Evolutionary conservation across 2,329 filamentous ascomycete species (phyloP).

Genomic region (Paecilomyces fulvus): DNA sequence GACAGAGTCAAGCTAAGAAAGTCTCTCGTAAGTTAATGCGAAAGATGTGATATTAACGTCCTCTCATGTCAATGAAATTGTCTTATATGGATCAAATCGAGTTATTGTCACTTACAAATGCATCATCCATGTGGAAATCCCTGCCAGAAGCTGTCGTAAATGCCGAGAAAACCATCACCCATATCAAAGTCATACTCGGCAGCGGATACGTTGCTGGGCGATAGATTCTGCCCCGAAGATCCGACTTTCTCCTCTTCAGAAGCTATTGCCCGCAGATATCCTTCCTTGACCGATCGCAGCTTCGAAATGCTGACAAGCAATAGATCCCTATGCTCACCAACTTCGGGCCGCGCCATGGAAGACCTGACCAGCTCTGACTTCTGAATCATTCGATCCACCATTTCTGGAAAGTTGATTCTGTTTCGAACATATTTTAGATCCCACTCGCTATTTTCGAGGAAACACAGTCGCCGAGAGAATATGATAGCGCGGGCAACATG

Average conservation of each 20-base stretch:
- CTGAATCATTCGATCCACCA: background rate
- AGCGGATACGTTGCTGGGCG: background rate
- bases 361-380: background rate
- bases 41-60: background rate
- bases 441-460: conserved; percentile 2
- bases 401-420: background rate
- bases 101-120: background rate
- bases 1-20: background rate
- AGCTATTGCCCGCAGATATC: background rate
- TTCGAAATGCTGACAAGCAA: background rate
- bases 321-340: background rate
- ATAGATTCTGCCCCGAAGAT: background rate
- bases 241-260: background rate
- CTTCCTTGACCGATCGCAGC: background rate
- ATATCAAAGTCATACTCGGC: background rate
- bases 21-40: background rate
- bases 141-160: background rate
- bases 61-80: background rate
- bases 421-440: conserved; percentile 1
- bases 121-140: background rate
- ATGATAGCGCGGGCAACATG: background rate
- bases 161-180: background rate
- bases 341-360: background rate
- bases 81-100: background rate
- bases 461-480: conserved; percentile 1